Percentiles rank a stretch among this genome's conserved stretches.
These are phyloP conservation scores for Shiraia sp. DNA, from an alignment of 2,329 filamentous ascomycete genomes.

Conservation along the genomic window DNA sequence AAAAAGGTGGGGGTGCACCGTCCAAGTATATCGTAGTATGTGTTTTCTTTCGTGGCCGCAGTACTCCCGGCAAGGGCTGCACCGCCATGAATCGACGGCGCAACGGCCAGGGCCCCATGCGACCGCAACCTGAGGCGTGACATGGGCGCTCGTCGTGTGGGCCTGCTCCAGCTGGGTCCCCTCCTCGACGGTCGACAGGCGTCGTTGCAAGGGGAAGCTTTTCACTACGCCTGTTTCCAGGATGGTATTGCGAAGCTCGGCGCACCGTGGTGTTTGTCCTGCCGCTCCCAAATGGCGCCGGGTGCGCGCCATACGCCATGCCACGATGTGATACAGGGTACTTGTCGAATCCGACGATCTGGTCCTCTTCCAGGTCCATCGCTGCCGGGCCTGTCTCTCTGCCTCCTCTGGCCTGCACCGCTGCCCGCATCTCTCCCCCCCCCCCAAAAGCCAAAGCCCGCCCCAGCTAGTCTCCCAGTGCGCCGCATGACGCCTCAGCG, in stretches of 20 bases:
- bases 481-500: conserved; percentile 43
- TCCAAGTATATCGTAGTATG: conserved; percentile 20
- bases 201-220: conserved; percentile 25
- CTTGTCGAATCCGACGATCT: conserved; percentile 47
- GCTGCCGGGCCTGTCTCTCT: no score
- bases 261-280: conserved; percentile 32
- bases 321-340: conserved; percentile 47
- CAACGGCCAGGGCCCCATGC: conserved; percentile 34
- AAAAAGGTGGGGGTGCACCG: no score
- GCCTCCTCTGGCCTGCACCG: no score
- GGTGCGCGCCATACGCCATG: conserved; percentile 38
- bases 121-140: conserved; percentile 22
- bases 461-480: conserved; percentile 35
- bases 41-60: conserved; percentile 30
- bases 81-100: conserved; percentile 34
- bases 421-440: no score
- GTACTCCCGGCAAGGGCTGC: conserved; percentile 28
- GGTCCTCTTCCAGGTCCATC: conserved; percentile 38
- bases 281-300: conserved; percentile 30
- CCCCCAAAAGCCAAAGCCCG: no score
- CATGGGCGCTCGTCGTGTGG: no score
- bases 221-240: conserved; percentile 24
- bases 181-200: no score
- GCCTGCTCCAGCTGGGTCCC: no score
- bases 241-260: conserved; percentile 29